Conservation (phyloP, 139 green algal species). For the Gonium pectorale region DNA sequence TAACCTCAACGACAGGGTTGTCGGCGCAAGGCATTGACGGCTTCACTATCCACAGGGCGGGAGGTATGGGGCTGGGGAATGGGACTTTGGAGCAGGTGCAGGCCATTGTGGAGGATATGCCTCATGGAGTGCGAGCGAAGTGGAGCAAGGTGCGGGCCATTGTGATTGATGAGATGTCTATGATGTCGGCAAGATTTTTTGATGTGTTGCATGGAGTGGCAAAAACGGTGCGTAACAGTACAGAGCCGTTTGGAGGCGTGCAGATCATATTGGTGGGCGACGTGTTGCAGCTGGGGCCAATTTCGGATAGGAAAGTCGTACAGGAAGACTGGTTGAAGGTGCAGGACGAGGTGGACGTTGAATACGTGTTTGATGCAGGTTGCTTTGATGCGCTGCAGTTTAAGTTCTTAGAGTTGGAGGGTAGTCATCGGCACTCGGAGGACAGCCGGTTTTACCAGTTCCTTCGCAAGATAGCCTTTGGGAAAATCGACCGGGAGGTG, state of each 20-base stretch:
- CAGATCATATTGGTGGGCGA: neutral
- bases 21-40: neutral
- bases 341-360: neutral
- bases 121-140: neutral
- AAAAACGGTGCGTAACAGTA: neutral
- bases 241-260: neutral
- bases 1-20: neutral
- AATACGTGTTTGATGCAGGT: neutral
- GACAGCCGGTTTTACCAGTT: neutral
- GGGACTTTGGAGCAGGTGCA: too few species aligned
- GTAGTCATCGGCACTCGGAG: neutral
- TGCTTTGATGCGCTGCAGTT: neutral
- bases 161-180: neutral
- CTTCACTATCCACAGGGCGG: neutral
- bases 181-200: neutral
- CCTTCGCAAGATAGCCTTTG: neutral
- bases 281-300: neutral
- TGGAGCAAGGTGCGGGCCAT: neutral
- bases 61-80: neutral
- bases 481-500: neutral
- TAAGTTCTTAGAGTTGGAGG: neutral
- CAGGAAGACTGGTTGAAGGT: too few species aligned
- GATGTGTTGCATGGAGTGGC: neutral
- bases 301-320: neutral
- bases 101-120: neutral